Conservation (phyloP, 345 rosid species). For the Lagerstroemia speciosa region DNA sequence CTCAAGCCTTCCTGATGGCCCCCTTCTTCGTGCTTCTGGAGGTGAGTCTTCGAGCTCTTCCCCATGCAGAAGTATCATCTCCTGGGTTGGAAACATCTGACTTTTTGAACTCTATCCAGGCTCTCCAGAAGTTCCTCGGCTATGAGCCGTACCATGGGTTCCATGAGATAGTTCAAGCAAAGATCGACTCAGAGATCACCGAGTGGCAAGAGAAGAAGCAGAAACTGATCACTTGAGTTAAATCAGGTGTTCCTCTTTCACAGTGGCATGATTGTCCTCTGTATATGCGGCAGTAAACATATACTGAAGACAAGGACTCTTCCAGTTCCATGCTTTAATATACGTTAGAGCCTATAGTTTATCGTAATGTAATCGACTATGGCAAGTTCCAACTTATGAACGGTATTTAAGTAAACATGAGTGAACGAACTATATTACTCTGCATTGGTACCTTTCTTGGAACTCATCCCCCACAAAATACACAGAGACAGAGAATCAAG, state of each 20-base stretch:
- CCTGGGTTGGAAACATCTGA: neutral
- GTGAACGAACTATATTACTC: neutral
- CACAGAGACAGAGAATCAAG: no score
- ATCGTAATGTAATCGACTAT: neutral
- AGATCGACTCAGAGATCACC: constrained; percentile 28
- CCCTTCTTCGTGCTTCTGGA: constrained; percentile 58
- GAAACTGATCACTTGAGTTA: constrained; percentile 24
- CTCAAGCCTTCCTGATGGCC: constrained; percentile 56
- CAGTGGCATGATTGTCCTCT: neutral
- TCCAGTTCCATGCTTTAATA: neutral
- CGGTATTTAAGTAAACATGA: neutral
- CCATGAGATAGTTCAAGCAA: constrained; percentile 30
- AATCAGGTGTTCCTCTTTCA: neutral
- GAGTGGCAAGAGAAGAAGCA: constrained; percentile 41
- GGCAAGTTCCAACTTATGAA: neutral
- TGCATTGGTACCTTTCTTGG: no score
- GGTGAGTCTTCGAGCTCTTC: constrained; percentile 24
- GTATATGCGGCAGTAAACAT: neutral
- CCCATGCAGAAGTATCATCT: neutral
- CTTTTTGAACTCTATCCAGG: constrained; percentile 21
- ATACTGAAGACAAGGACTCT: neutral
- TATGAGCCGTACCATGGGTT: constrained; percentile 59
- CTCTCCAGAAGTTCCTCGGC: constrained; percentile 33
- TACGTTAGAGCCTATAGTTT: neutral
- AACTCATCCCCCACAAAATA: no score